Conservation (phyloP, 768 basidiomycete species). For the Phanerochaete sordida region DNA sequence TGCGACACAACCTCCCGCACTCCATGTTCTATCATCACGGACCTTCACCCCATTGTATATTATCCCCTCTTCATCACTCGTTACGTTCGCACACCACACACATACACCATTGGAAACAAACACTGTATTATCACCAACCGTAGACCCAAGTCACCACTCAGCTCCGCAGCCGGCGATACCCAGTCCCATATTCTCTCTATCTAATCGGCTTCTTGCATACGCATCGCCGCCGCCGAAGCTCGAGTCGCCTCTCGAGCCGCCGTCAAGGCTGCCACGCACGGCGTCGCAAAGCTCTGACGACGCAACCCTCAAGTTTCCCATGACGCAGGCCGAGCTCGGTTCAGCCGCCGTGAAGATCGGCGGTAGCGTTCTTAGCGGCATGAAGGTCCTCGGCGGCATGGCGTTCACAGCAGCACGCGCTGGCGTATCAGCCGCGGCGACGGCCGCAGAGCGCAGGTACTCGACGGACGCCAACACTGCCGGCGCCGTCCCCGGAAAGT, state of each 20-base stretch:
- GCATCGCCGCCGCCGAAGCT: constrained; percentile 33
- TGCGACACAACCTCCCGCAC: constrained; percentile 48
- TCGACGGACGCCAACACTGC: neutral
- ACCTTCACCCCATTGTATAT: constrained; percentile 50
- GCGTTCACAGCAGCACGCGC: constrained; percentile 46
- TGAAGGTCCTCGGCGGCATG: constrained; percentile 60
- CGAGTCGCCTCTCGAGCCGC: constrained; percentile 14
- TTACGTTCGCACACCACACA: constrained; percentile 34
- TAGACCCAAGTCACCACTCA: constrained; percentile 17
- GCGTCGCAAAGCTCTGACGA: constrained; percentile 8
- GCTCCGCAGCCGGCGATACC: constrained; percentile 22
- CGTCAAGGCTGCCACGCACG: constrained; percentile 16
- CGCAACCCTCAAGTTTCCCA: constrained; percentile 20
- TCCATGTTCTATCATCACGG: constrained; percentile 55
- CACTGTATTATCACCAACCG: constrained; percentile 36
- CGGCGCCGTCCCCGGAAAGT: constrained; percentile 28
- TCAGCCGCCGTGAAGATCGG: constrained; percentile 56
- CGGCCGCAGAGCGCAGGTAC: constrained; percentile 10
- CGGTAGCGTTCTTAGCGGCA: constrained; percentile 57
- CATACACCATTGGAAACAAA: constrained; percentile 19
- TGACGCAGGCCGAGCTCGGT: constrained; percentile 48
- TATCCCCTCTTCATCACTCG: constrained; percentile 44
- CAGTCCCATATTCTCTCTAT: constrained; percentile 57
- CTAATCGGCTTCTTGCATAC: constrained; percentile 61
- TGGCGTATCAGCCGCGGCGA: constrained; percentile 21